Base-by-base conservation (phyloP, 2,329 filamentous ascomycete species). In the Botrytis tulipae region DNA sequence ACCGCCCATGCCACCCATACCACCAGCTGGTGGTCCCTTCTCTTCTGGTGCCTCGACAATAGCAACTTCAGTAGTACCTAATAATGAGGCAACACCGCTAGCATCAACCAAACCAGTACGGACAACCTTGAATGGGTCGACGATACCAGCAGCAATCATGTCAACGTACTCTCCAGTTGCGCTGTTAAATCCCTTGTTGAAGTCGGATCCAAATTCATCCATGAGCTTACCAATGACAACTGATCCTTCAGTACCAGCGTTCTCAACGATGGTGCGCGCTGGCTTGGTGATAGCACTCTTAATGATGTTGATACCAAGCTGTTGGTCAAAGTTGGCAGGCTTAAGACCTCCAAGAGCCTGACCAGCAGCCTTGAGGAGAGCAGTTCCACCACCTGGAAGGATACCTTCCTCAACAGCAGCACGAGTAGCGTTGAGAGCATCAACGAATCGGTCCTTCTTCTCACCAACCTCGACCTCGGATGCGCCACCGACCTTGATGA, bases 381-480 rank as follows among this genome's bases (percentile, higher is more conserved):
- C 96, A 82, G 96, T 99, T 83, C 96, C 96, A 90, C 96, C 96
- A 87, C 96, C 96, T 79, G 96, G 96, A 78, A 99, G 92, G 84
- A 99, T 99, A 85, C 96, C 96, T 87, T 98, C 95, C 90, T 99
- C 96, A 78, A 99, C 96, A 81, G 96, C 96, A 79, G 96, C 96
- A 80, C 96, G 95, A 78, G 96, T 99, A 79, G 96, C 96, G 85
- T 99, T 99, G 76, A 99, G 88, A 75, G 96, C 96, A 85, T 99
- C 96, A 76, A 99, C 96, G 81, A 98, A 97, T 83, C 96, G 94
- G 85, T 99, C 96, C 91, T 99, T 99, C 94, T 99, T 99, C 91
- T 99, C 96, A 79, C 95, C 92, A 73, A 99, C 96, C 89, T 99
- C 96, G 78, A 99, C 95, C 86, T 99, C 96, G 77, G 95, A 98